phyloP scores from a whole-genome alignment of 176 grass and related monocot species.

The Raddia distichophylla region DNA sequence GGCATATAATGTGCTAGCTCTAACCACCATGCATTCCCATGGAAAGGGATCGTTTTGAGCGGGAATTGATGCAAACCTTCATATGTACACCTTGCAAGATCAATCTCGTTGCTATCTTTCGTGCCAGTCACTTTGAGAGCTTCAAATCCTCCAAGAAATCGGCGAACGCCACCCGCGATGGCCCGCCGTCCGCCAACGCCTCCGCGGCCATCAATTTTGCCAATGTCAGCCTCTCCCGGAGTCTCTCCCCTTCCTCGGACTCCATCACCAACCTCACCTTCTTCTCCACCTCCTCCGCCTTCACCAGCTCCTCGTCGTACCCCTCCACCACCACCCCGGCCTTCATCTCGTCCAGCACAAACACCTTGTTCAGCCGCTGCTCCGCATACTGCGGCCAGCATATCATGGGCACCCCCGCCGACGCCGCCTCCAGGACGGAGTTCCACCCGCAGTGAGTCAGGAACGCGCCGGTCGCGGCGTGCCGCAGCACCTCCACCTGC shows the following conservation, averaged over 20 bases:
- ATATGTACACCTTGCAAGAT: not conserved
- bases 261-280: slow-evolving; percentile 67
- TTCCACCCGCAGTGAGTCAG: slow-evolving; percentile 74
- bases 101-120: not conserved
- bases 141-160: slow-evolving; percentile 48
- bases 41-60: not conserved
- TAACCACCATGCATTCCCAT: not conserved
- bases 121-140: not conserved
- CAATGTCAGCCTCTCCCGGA: slow-evolving; percentile 27
- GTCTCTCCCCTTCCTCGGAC: slow-evolving; percentile 45
- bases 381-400: slow-evolving; percentile 76
- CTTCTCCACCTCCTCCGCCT: slow-evolving; percentile 48
- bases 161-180: slow-evolving; percentile 26
- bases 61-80: not conserved
- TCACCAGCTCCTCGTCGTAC: slow-evolving; percentile 59
- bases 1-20: not conserved
- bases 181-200: slow-evolving; percentile 37
- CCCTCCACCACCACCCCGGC: slow-evolving; percentile 54
- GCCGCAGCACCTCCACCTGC: slow-evolving; percentile 69
- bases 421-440: slow-evolving; percentile 55
- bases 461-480: slow-evolving; percentile 56
- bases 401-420: slow-evolving; percentile 51
- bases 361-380: slow-evolving; percentile 75
- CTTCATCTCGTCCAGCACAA: slow-evolving; percentile 52
- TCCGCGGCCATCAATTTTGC: slow-evolving; percentile 40